phyloP scores from a whole-genome alignment of 129 eudicot species.

The Tagetes erecta region DNA sequence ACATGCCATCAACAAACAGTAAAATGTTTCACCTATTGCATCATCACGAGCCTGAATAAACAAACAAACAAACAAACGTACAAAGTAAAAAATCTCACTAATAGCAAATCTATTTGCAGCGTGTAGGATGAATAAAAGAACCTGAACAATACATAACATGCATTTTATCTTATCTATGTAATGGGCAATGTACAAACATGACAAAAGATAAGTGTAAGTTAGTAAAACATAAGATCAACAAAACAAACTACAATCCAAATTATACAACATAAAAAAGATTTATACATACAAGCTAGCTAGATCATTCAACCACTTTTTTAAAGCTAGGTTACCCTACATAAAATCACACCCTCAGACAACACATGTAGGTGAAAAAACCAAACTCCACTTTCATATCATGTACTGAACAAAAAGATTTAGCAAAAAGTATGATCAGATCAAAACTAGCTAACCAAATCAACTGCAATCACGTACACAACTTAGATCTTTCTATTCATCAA shows the following conservation, averaged over 20 bases:
- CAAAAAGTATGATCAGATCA: conserved; percentile 20
- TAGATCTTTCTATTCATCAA: conserved; percentile 10
- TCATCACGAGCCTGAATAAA: neutral
- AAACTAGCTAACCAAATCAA: conserved; percentile 21
- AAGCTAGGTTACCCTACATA: conserved; percentile 37
- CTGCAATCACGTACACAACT: conserved; percentile 9
- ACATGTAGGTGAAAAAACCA: conserved; percentile 32
- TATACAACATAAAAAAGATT: neutral
- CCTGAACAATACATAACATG: too few species aligned
- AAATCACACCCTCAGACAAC: conserved; percentile 30
- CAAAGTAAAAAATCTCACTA: too few species aligned
- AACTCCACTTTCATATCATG: neutral
- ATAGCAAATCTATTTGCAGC: too few species aligned
- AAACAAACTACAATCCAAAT: neutral
- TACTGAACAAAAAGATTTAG: conserved; percentile 9
- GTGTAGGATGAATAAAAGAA: too few species aligned
- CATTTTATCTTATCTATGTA: neutral
- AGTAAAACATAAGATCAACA: neutral
- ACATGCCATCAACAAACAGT: conserved; percentile 10
- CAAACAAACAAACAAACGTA: neutral
- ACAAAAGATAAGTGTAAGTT: neutral
- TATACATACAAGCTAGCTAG: conserved; percentile 6
- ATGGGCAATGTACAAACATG: conserved; percentile 1
- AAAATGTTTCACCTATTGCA: neutral
- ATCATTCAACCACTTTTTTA: neutral